Base-by-base conservation (phyloP, 129 eudicot genomes). In the Silybum marianum region DNA sequence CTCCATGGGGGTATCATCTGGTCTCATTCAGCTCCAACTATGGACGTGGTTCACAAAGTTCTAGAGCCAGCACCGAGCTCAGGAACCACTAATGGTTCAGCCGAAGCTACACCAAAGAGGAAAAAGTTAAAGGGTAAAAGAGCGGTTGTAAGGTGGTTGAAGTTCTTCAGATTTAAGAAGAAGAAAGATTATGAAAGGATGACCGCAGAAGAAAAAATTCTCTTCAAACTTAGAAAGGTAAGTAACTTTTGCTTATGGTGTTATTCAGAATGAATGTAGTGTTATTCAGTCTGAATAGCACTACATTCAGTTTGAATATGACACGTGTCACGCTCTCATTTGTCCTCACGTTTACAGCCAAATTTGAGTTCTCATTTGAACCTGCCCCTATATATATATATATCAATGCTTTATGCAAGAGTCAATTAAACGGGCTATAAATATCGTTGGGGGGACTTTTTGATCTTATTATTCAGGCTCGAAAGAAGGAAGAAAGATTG, bases 101-200 rank as follows among this genome's bases (percentile, higher is more conserved):
- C 71, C 18, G 88, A 86, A 75, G 88, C 69, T 69, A 84, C 83
- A 78, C 82, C 72, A 24, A 93, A 91, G 84, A 89, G 98, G 87
- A 93, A 89, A 68, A 95, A 92, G 54, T 79, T 91, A 21, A 95
- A 95, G 80, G 99, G 99, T 14, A 95, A 88, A 87, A 79, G 99
- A 91, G 98, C 92, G 13, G 98, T 95, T 62, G 93, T 92, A 28
- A 95, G 86, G 88, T 95, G 99, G 99, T 80, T 95, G 44, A 95
- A 95, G 92, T 90, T 85, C 68, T 95, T 95, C 84, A 87, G 99
- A 82, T 93, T 69, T 54, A 92, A 89, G 87, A 95, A 95, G 92
- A 95, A 92, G 86, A 93, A 88, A 81, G 98, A 90, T 30, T 88
- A 79, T 2, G 80, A 88, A 72, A 84, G 97, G 78, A 95, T 95